Evolutionary conservation across 2,329 filamentous ascomycete species (phyloP).

Genomic region (Ophidiomyces ophidiicola): DNA sequence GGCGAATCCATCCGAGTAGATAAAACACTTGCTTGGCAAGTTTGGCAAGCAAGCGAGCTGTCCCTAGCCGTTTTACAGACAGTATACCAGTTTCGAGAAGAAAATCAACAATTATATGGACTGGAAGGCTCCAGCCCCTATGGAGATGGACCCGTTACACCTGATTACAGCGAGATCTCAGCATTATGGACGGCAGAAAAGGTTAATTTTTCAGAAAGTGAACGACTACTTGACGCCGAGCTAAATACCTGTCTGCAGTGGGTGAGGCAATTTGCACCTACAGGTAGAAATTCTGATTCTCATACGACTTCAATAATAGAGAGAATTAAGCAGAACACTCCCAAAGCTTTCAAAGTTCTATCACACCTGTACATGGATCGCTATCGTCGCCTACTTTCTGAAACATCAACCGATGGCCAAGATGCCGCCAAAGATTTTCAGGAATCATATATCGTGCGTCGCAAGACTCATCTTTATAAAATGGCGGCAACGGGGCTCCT

Average conservation of each 20-base stretch:
- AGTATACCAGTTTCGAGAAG: conserved; percentile 57
- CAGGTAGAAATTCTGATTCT: conserved; percentile 22
- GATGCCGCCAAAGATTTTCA: conserved; percentile 40
- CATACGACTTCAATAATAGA: conserved; percentile 29
- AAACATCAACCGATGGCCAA: conserved; percentile 38
- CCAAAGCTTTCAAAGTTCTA: conserved; percentile 44
- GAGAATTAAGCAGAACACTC: conserved; percentile 39
- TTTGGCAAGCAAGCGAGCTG: conserved; percentile 63
- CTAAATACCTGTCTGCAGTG: conserved; percentile 31
- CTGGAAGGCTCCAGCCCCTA: conserved; percentile 54
- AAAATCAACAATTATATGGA: conserved; percentile 60
- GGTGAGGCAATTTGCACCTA: conserved; percentile 22
- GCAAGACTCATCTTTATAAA: conserved; percentile 37
- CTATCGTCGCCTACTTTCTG: conserved; percentile 45
- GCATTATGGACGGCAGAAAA: conserved; percentile 72
- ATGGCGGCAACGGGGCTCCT: conserved; percentile 42
- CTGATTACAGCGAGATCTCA: conserved; percentile 56
- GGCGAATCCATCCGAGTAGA: conserved; percentile 46
- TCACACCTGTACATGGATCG: conserved; percentile 50
- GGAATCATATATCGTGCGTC: conserved; percentile 30
- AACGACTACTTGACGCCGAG: conserved; percentile 31
- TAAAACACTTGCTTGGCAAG: conserved; percentile 33
- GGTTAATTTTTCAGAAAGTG: conserved; percentile 29
- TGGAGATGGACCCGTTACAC: conserved; percentile 50
- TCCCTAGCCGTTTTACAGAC: conserved; percentile 52